Base-by-base conservation (phyloP, 495 filamentous ascomycete species). In the Tuber umbilicatum region DNA sequence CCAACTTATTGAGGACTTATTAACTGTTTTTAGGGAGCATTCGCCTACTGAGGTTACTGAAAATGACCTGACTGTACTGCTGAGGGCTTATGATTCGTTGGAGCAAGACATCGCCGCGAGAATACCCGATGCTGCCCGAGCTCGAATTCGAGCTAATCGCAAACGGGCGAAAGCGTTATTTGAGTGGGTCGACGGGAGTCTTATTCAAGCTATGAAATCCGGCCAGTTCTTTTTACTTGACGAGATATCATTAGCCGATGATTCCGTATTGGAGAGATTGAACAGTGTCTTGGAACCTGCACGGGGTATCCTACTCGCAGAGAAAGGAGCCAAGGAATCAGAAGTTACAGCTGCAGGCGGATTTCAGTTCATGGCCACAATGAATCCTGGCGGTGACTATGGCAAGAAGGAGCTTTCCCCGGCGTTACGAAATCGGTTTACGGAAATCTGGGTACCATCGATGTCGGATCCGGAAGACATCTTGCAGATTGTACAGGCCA, bases 371-470 rank as follows among this genome's bases (percentile, higher is more conserved):
- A 86, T 98, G 69, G 94, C 96, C 23, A 99, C 96, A 3, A 99
- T 99, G 96, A 99, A 99, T 77, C 96, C 96, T 14, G 96, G 95
- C 50, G 96, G 96, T 73, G 96, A 99, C 80, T 98, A 97, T 82
- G 96, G 96, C 73, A 99, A 99, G 82, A 91, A 91, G 78, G 96
- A 99, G 83, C 89, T 99, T 68, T 98, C 96, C 4, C 94, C 94
- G 7, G 96, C 96, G 38, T 86, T 99, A 72, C 88, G 96, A 38
- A 98, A 99, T 82, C 91, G 96, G 60, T 97, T 99, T 85, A 99
- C 96, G 0, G 96, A 99, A 82, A 97, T 99, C 35, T 99, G 96
- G 96, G 96, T 97, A 0, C 93, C 95, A 5, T 86, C 93, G 4
- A 85, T 92, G 68, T 91, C 92, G 0, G 92, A 95, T 64, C 86